Evolutionary conservation across 768 basidiomycete genomes (phyloP).

Genomic region (Serendipita indica): DNA sequence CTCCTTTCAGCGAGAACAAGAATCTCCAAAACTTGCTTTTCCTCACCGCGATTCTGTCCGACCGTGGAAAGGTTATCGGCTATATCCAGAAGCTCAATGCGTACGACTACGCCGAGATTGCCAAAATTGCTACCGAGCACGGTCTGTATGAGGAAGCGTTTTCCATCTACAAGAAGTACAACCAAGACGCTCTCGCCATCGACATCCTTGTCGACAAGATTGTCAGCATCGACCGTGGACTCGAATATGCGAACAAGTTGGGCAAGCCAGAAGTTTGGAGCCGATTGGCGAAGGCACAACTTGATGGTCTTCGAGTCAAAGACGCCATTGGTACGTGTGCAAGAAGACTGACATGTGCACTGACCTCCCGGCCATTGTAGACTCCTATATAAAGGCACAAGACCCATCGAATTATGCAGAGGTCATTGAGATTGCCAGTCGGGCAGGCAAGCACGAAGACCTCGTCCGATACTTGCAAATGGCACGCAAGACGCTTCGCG

Average conservation of each 20-base stretch:
- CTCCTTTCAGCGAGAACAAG: constrained; percentile 94
- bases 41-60: constrained; percentile 89
- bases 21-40: constrained; percentile 92
- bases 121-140: constrained; percentile 91
- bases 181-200: constrained; percentile 89
- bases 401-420: constrained; percentile 89
- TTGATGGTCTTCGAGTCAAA: constrained; percentile 95
- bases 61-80: constrained; percentile 95
- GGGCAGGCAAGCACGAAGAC: constrained; percentile 85
- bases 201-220: constrained; percentile 97
- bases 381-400: constrained; percentile 96
- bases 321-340: constrained; percentile 67
- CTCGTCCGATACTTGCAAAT: constrained; percentile 95
- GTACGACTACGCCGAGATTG: constrained; percentile 89
- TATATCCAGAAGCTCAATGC: constrained; percentile 97
- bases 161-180: constrained; percentile 95
- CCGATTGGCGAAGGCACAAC: constrained; percentile 92
- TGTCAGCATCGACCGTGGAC: constrained; percentile 90
- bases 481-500: constrained; percentile 92
- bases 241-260: constrained; percentile 92
- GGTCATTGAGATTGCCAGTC: constrained; percentile 90
- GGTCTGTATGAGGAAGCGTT: constrained; percentile 92
- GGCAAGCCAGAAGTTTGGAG: constrained; percentile 96
- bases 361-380: constrained; percentile 27
- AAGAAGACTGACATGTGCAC: not conserved